These are phyloP conservation scores for Daldinia loculata DNA, from an alignment of 495 filamentous ascomycete species.

Conservation along the genomic window DNA sequence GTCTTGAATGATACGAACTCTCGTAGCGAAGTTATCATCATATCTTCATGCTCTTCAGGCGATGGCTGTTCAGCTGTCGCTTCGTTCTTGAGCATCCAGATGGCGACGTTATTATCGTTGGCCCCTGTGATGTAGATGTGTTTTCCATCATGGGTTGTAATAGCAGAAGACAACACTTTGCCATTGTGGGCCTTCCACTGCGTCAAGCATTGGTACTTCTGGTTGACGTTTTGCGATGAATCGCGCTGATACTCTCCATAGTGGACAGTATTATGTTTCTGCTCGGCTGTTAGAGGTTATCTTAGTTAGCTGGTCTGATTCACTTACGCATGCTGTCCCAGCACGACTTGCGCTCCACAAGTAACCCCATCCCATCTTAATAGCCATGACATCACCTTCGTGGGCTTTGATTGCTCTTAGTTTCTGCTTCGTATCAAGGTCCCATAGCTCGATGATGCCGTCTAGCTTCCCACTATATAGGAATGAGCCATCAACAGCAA, in stretches of 20 bases:
- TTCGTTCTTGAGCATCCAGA: conserved; percentile 84
- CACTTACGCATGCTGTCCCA: conserved; percentile 78
- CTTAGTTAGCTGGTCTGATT: not conserved
- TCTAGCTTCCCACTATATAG: conserved; percentile 87
- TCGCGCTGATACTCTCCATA: conserved; percentile 59
- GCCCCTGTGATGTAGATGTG: conserved; percentile 91
- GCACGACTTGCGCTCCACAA: conserved; percentile 85
- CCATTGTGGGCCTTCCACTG: conserved; percentile 88
- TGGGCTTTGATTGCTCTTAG: conserved; percentile 82
- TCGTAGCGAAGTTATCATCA: conserved; percentile 81
- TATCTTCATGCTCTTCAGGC: conserved; percentile 59
- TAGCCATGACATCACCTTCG: conserved; percentile 82
- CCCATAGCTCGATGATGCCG: conserved; percentile 97
- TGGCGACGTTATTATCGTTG: conserved; percentile 85
- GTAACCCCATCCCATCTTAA: conserved; percentile 82
- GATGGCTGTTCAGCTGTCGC: conserved; percentile 42
- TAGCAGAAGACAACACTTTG: conserved; percentile 86
- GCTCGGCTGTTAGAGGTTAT: conserved; percentile 20
- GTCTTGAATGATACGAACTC: conserved; percentile 92
- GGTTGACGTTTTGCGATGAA: conserved; percentile 75
- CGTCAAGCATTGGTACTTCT: conserved; percentile 83
- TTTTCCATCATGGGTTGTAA: conserved; percentile 69
- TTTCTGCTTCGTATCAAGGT: conserved; percentile 91
- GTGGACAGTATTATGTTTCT: conserved; percentile 68
- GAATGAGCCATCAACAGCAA: conserved; percentile 85